Evolutionary conservation across 805 yeast species (phyloP), one percentile per base, ranked within the genome.

Genomic region (Starmerella sp.): DNA sequence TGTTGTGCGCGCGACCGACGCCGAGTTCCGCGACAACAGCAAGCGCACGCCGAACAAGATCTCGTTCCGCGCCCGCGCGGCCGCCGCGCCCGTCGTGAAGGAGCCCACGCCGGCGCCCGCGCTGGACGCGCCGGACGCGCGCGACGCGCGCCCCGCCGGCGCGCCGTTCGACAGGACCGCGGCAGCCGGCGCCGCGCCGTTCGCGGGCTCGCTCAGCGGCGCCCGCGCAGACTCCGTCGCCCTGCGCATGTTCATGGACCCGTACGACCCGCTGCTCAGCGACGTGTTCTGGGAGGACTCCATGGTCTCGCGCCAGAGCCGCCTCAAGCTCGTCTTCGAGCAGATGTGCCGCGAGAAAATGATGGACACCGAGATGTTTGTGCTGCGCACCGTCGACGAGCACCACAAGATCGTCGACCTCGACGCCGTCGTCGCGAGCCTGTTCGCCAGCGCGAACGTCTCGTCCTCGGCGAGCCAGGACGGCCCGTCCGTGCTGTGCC

Each of bases 1-100:
- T 0, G 66, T 93, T 11, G 82, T 88, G 52, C 71, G 68, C 58
- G 86, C 85, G 2, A 62, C 71, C 2, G 63, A 66, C 3, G 73
- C 66, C 4, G 71, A 70, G 60, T 56, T 51, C 37, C 53, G 50
- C 2, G 69, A 65, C 15, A 70, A 69, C 57, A 62, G 66, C 39
- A 55, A 55, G 32, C 63, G 56, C n/a, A 68, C 72, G 3, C 72
- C 73, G 15, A 67, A 65, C 57, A 57, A 63, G 43, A 45, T 59
- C 38, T 55, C 52, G 56, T 61, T 51, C 54, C 48, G 38, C 17
- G 11, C n/a, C 31, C 15, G 31, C 47, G 41, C 14, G 17, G 30
- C 2, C 28, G 31, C 35, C 13, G 47, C 15, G 10, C 38, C 43
- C 5, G 43, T 34, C 15, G 15, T 17, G 10, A 46, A 34, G 30